These are phyloP conservation scores for Rutidosis leptorrhynchoides DNA, from an alignment of 129 eudicot species.

Conservation along the genomic window DNA sequence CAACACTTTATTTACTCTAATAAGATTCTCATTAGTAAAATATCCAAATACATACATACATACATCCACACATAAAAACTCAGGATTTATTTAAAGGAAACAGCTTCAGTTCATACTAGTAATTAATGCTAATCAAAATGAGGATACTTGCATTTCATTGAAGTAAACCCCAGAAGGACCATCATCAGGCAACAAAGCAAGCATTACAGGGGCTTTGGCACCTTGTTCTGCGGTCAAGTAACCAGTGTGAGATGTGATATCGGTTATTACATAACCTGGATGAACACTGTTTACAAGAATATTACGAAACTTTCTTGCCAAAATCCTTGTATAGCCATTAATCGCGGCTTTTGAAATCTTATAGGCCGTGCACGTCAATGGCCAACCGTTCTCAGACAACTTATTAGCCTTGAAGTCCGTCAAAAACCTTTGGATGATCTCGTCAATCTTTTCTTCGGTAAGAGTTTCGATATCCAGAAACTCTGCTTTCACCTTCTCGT, in stretches of 20 bases:
- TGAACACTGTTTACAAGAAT: too few relatives aligned
- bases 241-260: constrained; percentile 32
- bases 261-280: constrained; percentile 49
- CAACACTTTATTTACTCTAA: too few relatives aligned
- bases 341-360: too few relatives aligned
- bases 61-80: neutral
- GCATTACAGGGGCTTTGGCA: constrained; percentile 37
- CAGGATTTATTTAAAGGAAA: neutral
- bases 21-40: too few relatives aligned
- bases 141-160: constrained; percentile 16
- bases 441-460: constrained; percentile 30
- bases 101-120: neutral
- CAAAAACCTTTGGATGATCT: constrained; percentile 23
- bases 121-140: constrained; percentile 6
- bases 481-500: constrained; percentile 29
- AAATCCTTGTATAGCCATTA: too few relatives aligned
- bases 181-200: constrained; percentile 37
- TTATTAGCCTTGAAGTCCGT: constrained; percentile 28
- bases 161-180: constrained; percentile 41
- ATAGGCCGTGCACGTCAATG: constrained; percentile 30
- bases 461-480: constrained; percentile 29
- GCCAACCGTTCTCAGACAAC: constrained; percentile 39
- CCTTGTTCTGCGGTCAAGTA: constrained; percentile 42
- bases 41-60: too few relatives aligned
- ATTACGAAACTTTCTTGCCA: too few relatives aligned